Conservation (phyloP, 208 protist genomes). For the Sergeia podlipaevii region DNA sequence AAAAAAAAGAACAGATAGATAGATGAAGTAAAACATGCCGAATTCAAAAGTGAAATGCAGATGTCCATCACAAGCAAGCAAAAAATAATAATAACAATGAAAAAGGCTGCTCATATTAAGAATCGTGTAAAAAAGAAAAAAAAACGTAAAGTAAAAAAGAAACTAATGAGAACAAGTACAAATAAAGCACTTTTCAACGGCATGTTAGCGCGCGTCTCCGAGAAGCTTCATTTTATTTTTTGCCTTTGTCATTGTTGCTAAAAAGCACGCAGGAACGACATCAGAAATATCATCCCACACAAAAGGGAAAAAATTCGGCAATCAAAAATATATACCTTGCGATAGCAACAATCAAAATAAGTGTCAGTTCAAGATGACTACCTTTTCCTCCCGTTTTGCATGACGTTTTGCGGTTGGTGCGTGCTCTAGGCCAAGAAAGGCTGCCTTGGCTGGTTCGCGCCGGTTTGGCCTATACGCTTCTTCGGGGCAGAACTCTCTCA, state of each 20-base stretch:
- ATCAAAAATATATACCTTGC: not conserved
- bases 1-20: slow-evolving; percentile 4
- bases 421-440: slow-evolving; percentile 87
- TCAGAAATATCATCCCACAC: too few relatives aligned
- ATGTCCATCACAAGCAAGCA: too few relatives aligned
- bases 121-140: too few relatives aligned
- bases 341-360: not conserved
- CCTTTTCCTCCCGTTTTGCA: slow-evolving; percentile 64
- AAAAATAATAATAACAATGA: too few relatives aligned
- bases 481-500: slow-evolving; percentile 44
- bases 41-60: too few relatives aligned
- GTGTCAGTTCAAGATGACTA: slow-evolving; percentile 70
- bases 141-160: slow-evolving; percentile 8
- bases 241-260: too few relatives aligned
- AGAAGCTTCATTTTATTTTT: too few relatives aligned
- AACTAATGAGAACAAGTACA: slow-evolving; percentile 3
- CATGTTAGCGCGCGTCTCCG: too few relatives aligned
- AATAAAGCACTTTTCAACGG: not conserved
- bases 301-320: not conserved
- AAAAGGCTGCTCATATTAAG: too few relatives aligned
- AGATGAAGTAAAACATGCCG: slow-evolving; percentile 2
- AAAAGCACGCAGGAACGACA: too few relatives aligned
- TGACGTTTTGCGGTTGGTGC: slow-evolving; percentile 50
- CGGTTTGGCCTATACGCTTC: slow-evolving; percentile 60
- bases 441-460: slow-evolving; percentile 48